phyloP scores from a whole-genome alignment of 345 rosid genomes.

The Eucalyptus dawsonii region DNA sequence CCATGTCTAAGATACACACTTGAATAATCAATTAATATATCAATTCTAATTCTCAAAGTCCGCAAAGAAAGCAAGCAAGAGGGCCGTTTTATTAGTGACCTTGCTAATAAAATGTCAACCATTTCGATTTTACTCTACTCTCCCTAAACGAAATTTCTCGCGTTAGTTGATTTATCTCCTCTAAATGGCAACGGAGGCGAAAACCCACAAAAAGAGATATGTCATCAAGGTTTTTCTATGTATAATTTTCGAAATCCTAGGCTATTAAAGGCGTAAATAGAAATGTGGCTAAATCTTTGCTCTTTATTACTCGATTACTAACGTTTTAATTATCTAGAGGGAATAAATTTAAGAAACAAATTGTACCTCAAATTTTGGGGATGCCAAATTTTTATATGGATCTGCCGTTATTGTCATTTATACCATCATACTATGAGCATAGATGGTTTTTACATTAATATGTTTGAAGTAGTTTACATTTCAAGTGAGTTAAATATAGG shows the following conservation, averaged over 20 bases:
- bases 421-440: neutral
- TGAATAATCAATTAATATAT: neutral
- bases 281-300: neutral
- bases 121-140: neutral
- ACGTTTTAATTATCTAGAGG: neutral
- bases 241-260: neutral
- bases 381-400: neutral
- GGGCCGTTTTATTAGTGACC: neutral
- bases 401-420: neutral
- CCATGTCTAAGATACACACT: neutral
- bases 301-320: neutral
- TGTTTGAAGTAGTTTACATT: neutral
- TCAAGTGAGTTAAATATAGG: neutral
- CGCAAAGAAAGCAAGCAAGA: neutral
- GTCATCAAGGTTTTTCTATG: neutral
- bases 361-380: neutral
- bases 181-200: neutral
- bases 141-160: neutral
- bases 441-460: neutral
- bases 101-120: neutral
- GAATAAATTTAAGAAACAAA: neutral
- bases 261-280: neutral
- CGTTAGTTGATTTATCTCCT: neutral
- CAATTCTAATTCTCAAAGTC: neutral
- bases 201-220: neutral